Conservation (phyloP, 306 rosid species). For the Medicago lupulina region DNA sequence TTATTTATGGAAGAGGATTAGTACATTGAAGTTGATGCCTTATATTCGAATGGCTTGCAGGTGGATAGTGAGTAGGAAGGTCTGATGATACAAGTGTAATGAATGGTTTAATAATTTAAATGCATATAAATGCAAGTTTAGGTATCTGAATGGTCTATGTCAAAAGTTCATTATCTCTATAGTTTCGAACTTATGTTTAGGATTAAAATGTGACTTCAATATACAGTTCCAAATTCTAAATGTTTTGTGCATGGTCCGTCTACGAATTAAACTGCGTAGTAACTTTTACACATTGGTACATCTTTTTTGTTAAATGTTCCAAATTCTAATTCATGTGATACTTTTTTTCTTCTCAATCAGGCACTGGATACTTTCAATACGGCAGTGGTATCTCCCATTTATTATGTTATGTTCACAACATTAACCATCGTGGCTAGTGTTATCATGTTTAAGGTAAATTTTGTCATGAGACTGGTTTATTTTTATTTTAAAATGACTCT, state of each 20-base stretch:
- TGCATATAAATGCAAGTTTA: constrained; percentile 29
- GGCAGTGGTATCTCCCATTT: constrained; percentile 99
- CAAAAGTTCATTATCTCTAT: constrained; percentile 16
- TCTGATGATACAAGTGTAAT: constrained; percentile 33
- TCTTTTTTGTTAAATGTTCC: no score
- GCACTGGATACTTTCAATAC: constrained; percentile 99
- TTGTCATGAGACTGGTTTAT: constrained; percentile 27
- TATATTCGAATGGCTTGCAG: constrained; percentile 40
- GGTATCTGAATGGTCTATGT: constrained; percentile 32
- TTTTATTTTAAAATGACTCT: constrained; percentile 11
- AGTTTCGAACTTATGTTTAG: constrained; percentile 33
- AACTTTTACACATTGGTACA: background rate
- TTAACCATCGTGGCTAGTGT: constrained; percentile 96
- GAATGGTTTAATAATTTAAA: constrained; percentile 37
- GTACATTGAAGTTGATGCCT: constrained; percentile 17
- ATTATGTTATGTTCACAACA: constrained; percentile 97
- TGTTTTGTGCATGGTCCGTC: constrained; percentile 12
- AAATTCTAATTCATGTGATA: constrained; percentile 31
- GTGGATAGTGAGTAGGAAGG: constrained; percentile 32
- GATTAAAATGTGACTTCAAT: constrained; percentile 12
- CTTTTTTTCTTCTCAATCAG: constrained; percentile 54
- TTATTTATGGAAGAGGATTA: constrained; percentile 25
- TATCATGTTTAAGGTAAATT: constrained; percentile 94
- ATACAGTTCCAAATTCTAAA: constrained; percentile 4
- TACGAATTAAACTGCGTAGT: constrained; percentile 1